Evolutionary conservation across 352 stramenopile genomes (phyloP).

Genomic region (Bremia lactucae): DNA sequence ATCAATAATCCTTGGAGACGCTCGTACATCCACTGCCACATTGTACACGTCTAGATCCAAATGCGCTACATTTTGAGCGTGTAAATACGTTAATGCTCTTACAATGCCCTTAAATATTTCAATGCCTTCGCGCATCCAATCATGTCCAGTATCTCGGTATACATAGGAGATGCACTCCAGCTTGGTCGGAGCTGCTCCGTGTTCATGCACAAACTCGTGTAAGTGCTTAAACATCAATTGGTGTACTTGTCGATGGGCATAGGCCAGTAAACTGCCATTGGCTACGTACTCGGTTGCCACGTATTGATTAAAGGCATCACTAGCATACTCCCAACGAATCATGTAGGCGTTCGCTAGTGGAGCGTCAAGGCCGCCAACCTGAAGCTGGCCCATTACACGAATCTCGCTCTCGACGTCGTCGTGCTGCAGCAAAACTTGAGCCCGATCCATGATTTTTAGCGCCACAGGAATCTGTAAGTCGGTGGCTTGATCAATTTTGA

Average conservation of each 20-base stretch:
- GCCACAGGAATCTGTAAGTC: slow-evolving; percentile 48
- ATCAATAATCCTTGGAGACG: slow-evolving; percentile 61
- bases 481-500: slow-evolving; percentile 35
- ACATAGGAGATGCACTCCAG: slow-evolving; percentile 76
- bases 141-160: slow-evolving; percentile 51
- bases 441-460: slow-evolving; percentile 75
- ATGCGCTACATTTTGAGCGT: slow-evolving; percentile 68
- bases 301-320: slow-evolving; percentile 69
- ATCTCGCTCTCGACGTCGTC: slow-evolving; percentile 79
- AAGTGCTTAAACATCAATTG: slow-evolving; percentile 59
- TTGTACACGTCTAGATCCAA: slow-evolving; percentile 83
- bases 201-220: slow-evolving; percentile 50
- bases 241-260: slow-evolving; percentile 59
- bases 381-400: slow-evolving; percentile 68
- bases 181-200: slow-evolving; percentile 52
- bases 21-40: slow-evolving; percentile 53
- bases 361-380: slow-evolving; percentile 65
- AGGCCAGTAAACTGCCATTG: slow-evolving; percentile 67
- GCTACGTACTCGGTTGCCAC: slow-evolving; percentile 73
- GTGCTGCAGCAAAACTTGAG: slow-evolving; percentile 52
- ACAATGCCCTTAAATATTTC: slow-evolving; percentile 60
- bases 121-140: slow-evolving; percentile 71
- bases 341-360: slow-evolving; percentile 58
- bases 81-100: slow-evolving; percentile 62
- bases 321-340: slow-evolving; percentile 67